Conservation (phyloP, 768 basidiomycete species). For the Auriscalpium vulgare region DNA sequence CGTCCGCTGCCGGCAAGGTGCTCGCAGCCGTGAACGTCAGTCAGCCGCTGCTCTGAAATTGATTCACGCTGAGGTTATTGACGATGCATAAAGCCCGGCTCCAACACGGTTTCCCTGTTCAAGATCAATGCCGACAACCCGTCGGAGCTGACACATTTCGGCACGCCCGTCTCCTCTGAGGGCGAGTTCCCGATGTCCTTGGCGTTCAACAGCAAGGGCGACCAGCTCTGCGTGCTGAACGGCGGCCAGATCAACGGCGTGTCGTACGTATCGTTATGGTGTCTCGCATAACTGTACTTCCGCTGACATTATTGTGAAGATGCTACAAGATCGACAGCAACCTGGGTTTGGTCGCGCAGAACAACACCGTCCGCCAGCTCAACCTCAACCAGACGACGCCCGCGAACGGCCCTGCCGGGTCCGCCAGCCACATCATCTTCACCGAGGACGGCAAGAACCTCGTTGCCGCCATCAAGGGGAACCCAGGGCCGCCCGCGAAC, state of each 20-base stretch:
- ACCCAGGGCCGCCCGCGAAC: conserved; percentile 29
- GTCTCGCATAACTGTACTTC: background rate
- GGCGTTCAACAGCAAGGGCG: conserved; percentile 9
- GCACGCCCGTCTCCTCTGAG: conserved; percentile 13
- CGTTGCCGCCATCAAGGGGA: conserved; percentile 36
- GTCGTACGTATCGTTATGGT: background rate
- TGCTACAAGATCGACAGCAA: conserved; percentile 38
- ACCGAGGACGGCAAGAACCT: conserved; percentile 35
- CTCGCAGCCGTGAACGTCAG: conserved; percentile 21
- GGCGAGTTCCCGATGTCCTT: conserved; percentile 20
- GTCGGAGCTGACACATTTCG: conserved; percentile 14
- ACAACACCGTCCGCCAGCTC: conserved; percentile 35
- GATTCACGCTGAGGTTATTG: too few species aligned
- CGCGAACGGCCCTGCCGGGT: conserved; percentile 39
- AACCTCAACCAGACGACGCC: conserved; percentile 44
- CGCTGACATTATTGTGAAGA: conserved; percentile 14
- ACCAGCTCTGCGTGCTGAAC: conserved; percentile 16
- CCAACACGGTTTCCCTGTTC: conserved; percentile 18
- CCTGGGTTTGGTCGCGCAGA: conserved; percentile 31
- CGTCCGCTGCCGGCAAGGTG: conserved; percentile 13
- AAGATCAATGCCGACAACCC: conserved; percentile 16
- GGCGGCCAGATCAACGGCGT: conserved; percentile 17
- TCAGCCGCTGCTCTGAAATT: background rate
- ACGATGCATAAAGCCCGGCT: conserved; percentile 9
- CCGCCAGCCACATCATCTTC: conserved; percentile 39